A percentile compares a stretch with the other conserved stretches of the same genome.
Conservation (phyloP, 495 filamentous ascomycete species). For the Penicillium paradoxum region DNA sequence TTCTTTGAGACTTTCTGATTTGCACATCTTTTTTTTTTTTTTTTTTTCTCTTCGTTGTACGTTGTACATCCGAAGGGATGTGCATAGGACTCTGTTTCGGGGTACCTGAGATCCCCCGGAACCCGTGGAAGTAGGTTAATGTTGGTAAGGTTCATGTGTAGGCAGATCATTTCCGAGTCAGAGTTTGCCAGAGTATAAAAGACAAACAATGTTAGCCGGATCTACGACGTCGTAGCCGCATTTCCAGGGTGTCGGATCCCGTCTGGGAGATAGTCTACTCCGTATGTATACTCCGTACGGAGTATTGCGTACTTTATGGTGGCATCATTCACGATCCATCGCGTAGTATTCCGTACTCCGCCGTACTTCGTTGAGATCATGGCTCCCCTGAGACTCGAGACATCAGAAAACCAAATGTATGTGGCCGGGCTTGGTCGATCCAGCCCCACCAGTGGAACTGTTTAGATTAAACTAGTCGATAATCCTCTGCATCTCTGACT, state of each 20-base stretch:
- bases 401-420: slow-evolving; percentile 7
- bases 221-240: no score
- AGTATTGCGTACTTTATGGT: no score
- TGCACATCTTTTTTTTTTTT: background rate
- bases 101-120: background rate
- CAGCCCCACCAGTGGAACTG: background rate
- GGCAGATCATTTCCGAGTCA: background rate
- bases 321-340: no score
- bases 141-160: background rate
- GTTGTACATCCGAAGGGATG: background rate
- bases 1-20: no score
- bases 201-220: no score
- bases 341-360: no score
- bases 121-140: background rate
- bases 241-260: no score
- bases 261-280: background rate
- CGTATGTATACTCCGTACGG: background rate
- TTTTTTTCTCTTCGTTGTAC: background rate
- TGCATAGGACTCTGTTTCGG: background rate
- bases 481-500: no score
- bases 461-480: background rate
- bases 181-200: background rate
- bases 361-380: no score
- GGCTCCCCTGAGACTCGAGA: slow-evolving; percentile 2
- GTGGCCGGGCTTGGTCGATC: slow-evolving; percentile 1